Conservation (phyloP, 495 filamentous ascomycete species). For the Penicillium paxilli region DNA sequence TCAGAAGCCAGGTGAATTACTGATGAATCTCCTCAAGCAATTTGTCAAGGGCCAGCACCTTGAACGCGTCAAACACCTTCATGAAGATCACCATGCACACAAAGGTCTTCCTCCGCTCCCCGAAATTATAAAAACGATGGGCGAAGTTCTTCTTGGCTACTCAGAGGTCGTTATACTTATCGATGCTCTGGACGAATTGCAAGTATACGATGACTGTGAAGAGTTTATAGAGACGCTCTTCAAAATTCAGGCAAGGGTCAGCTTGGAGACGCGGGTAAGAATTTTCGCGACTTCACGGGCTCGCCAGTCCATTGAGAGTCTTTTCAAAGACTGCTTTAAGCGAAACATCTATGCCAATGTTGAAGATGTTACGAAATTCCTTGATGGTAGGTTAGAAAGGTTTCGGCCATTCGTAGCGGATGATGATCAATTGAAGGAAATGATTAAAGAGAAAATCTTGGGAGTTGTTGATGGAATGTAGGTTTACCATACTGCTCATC, state of each 20-base stretch:
- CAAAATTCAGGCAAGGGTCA: not conserved
- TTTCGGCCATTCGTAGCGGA: not conserved
- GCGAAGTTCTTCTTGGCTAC: conserved; percentile 1
- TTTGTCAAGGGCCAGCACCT: not conserved
- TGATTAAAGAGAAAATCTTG: not conserved
- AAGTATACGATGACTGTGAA: not conserved
- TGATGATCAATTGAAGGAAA: not conserved
- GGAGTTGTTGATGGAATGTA: not conserved
- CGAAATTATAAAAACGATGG: not conserved
- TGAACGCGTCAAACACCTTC: not conserved
- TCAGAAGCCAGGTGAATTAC: not conserved
- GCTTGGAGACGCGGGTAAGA: not conserved
- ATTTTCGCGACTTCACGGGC: not conserved
- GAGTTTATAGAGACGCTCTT: not conserved
- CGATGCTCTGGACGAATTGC: conserved; percentile 54
- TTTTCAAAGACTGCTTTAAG: not conserved
- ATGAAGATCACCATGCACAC: not conserved
- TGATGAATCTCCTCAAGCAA: not conserved
- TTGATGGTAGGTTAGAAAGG: not conserved
- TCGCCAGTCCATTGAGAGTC: not conserved
- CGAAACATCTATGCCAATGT: not conserved
- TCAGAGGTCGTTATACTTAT: conserved; percentile 32
- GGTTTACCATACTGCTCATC: not conserved
- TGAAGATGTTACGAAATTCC: not conserved
- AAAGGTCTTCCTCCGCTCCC: not conserved